Base-by-base conservation (phyloP, 148 eudicot species). In the Chenopodium formosanum region DNA sequence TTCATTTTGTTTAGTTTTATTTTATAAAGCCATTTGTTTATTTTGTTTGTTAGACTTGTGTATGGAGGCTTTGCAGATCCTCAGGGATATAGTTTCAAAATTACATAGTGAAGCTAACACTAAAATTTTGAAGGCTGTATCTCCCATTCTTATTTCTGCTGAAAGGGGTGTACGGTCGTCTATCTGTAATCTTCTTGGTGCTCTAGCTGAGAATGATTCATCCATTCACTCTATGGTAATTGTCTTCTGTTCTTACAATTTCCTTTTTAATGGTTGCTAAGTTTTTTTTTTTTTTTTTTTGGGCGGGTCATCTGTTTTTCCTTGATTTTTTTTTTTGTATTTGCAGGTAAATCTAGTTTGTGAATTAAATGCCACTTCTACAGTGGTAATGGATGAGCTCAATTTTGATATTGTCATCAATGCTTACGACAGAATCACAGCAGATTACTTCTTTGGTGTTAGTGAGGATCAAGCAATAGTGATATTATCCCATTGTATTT, bases 401-500 rank as follows among this genome's bases (percentile, higher is more conserved):
- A 98, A 94, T 88, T 94, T 89, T 83, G 98, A 94, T 64, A 82
- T 76, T 47, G 70, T 90, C 79, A 78, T 91, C 53, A 78, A 85
- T 86, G 92, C 97, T 77, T 96, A 94, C 85, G 93, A 86, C 34
- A 89, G 83, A 84, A 82, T 96, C 34, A 89, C 75, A 53, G 72
- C 80, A 53, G 87, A 88, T 19, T 91, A 86, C 79, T 96, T 96
- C 88, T 84, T 80, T 53, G 80, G 85, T 66, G 80, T 88, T 40
- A 81, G 32, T 64, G 92, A 88, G 82, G 91, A 89, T 83, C 94
- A 92, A 85, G 94, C 93, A 48, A 60, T 90, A 84, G 77, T 92
- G 71, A 84, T 96, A 78, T 83, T 96, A 81, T 92, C 99, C 64
- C 98, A 96, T 77, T 88, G 91, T 77, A 90, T 96, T 52, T 91